Conservation (phyloP, 495 filamentous ascomycete genomes). For the Glarea lozoyensis region DNA sequence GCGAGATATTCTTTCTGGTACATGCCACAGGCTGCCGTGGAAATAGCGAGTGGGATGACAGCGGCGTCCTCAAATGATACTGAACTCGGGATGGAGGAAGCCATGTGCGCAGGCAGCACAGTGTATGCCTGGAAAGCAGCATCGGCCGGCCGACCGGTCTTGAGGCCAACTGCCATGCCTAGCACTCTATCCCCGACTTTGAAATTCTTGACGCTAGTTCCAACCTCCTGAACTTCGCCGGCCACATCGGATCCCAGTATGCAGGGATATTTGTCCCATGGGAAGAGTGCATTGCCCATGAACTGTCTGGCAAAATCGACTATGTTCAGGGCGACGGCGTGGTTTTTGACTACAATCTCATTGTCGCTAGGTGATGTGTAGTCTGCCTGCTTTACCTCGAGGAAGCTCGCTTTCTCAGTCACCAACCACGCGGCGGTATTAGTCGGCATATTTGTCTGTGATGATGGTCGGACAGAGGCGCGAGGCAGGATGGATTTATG, state of each 20-base stretch:
- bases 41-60: constrained; percentile 32
- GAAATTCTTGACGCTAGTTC: constrained; percentile 32
- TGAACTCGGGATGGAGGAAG: constrained; percentile 24
- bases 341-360: constrained; percentile 2
- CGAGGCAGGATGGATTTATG: no score
- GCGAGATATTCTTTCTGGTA: constrained; percentile 34
- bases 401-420: neutral
- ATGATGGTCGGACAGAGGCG: no score
- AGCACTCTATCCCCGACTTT: constrained; percentile 35
- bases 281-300: neutral
- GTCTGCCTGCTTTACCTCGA: neutral
- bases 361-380: neutral
- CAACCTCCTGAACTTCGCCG: constrained; percentile 40
- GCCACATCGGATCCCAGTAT: constrained; percentile 45
- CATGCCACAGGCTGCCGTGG: constrained; percentile 36
- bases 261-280: constrained; percentile 38
- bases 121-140: neutral
- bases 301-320: neutral
- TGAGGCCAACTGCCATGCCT: neutral
- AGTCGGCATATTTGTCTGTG: no score
- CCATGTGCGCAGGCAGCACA: neutral
- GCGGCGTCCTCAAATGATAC: constrained; percentile 26
- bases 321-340: constrained; percentile 2
- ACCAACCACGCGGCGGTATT: neutral
- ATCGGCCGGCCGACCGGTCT: neutral